These are phyloP conservation scores for Neurospora sp. DNA, from an alignment of 495 filamentous ascomycete genomes.

Conservation along the genomic window DNA sequence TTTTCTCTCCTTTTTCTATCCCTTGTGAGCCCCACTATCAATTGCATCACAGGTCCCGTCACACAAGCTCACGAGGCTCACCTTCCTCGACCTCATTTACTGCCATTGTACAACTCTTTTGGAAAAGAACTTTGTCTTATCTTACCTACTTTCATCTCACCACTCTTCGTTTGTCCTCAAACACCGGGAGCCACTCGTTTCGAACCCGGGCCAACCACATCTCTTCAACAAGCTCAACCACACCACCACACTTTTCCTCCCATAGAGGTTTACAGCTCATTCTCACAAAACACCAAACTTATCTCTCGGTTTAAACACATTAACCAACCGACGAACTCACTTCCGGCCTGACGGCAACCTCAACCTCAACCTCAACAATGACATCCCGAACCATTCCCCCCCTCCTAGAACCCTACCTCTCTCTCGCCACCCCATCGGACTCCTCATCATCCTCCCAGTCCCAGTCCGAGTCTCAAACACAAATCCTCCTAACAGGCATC, in stretches of 20 bases:
- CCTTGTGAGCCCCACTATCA: background rate
- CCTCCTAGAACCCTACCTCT: conserved; percentile 53
- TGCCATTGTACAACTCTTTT: background rate
- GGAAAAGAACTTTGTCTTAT: background rate
- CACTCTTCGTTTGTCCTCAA: background rate
- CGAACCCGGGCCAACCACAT: background rate
- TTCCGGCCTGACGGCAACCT: background rate
- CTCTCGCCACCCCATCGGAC: no score
- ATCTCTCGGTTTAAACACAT: no score
- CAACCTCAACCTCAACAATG: background rate
- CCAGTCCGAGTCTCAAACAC: conserved; percentile 4
- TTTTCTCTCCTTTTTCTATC: background rate
- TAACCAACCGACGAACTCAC: background rate
- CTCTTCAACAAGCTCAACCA: background rate
- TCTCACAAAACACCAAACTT: background rate
- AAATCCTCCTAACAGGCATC: conserved; percentile 64
- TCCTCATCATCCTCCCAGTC: no score
- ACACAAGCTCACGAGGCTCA: background rate
- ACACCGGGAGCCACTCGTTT: background rate
- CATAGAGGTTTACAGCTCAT: background rate
- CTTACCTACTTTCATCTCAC: background rate
- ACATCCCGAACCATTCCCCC: conserved; percentile 35
- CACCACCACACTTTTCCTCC: background rate
- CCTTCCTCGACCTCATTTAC: background rate
- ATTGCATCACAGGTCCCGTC: background rate